Conservation (phyloP, 345 rosid genomes). For the Melaleuca quinquenervia region DNA sequence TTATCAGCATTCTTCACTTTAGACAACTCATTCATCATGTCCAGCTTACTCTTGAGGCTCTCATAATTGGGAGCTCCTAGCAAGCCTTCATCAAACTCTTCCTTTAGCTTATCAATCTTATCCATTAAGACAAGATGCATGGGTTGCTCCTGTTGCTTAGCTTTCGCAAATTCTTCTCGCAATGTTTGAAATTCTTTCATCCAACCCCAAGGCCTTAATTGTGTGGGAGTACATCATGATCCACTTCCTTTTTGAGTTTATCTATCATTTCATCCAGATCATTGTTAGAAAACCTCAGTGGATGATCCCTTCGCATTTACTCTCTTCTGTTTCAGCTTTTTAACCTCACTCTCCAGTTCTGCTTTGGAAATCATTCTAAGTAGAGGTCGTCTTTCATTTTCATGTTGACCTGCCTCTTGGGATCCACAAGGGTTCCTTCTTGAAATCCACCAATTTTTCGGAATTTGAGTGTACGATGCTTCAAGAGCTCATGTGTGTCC, state of each 20-base stretch:
- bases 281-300: conserved; percentile 28
- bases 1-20: conserved; percentile 39
- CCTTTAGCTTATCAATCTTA: conserved; percentile 53
- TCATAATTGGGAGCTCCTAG: conserved; percentile 48
- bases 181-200: conserved; percentile 32
- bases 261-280: conserved; percentile 52
- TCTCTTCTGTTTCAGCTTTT: conserved; percentile 56
- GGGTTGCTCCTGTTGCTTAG: conserved; percentile 38
- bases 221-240: conserved; percentile 69
- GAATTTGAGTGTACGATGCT: conserved; percentile 71
- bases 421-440: conserved; percentile 56
- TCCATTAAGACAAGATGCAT: conserved; percentile 45
- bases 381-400: conserved; percentile 43
- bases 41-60: conserved; percentile 53
- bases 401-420: conserved; percentile 55
- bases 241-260: conserved; percentile 60
- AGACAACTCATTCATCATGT: conserved; percentile 59
- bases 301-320: conserved; percentile 59
- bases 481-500: conserved; percentile 53
- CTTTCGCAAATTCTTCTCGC: conserved; percentile 42
- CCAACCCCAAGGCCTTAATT: conserved; percentile 39
- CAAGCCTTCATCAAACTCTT: conserved; percentile 43
- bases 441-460: conserved; percentile 73
- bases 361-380: conserved; percentile 23
- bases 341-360: conserved; percentile 57